A percentile compares a stretch with the other conserved stretches of the same genome.
phyloP scores from a whole-genome alignment of 83 land plant genomes.

The Diphasiastrum complanatum region DNA sequence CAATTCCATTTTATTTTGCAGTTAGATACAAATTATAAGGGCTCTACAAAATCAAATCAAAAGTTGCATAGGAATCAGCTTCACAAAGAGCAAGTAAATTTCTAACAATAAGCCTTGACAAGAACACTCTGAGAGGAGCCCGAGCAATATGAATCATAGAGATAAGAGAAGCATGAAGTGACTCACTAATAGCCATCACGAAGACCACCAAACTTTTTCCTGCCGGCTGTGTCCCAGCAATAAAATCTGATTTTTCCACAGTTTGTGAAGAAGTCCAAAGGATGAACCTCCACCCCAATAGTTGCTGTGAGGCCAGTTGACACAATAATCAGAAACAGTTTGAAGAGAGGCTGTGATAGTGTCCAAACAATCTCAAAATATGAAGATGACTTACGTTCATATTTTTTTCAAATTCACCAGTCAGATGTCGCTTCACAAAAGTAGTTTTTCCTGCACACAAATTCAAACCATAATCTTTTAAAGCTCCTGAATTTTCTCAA shows the following conservation, averaged over 20 bases:
- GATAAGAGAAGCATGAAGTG: background rate
- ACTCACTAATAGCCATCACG: conserved; percentile 21
- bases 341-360: background rate
- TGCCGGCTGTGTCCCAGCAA: conserved; percentile 28
- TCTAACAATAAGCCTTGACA: too few species aligned
- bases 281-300: conserved; percentile 23
- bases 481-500: too few species aligned
- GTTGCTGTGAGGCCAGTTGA: conserved; percentile 6
- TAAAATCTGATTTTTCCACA: conserved; percentile 24
- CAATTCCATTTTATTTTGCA: background rate
- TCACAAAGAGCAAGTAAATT: too few species aligned
- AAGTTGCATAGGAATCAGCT: too few species aligned
- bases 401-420: conserved; percentile 80
- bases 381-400: conserved; percentile 49
- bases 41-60: too few species aligned
- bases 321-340: background rate
- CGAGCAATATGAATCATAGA: background rate
- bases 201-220: conserved; percentile 23
- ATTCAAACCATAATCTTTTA: too few species aligned
- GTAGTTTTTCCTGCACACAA: conserved; percentile 56
- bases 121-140: background rate
- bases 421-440: conserved; percentile 68
- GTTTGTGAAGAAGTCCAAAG: conserved; percentile 25
- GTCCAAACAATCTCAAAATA: background rate
- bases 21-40: background rate